Base-by-base conservation (phyloP, 805 yeast species). In the Yarrowia alimentaria region DNA sequence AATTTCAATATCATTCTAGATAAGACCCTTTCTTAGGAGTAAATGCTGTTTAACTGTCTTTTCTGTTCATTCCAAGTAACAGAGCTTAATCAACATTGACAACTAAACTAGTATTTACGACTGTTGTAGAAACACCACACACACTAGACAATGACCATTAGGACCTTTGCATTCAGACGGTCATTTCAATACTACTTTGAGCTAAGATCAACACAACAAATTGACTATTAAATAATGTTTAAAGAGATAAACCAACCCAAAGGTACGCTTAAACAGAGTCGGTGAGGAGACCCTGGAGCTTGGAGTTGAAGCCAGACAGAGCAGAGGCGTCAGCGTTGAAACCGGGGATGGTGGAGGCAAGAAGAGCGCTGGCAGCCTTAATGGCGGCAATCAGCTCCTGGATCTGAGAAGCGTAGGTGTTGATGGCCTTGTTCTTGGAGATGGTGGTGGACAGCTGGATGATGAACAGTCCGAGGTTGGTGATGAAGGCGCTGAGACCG, bases 401-500 rank as follows among this genome's bases (percentile, higher is more conserved):
- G 37, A 43, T 30, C 17, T 43, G 22, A 24, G 14, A 26, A 5
- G 50, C 50, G 11, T 14, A 30, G 30, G 35, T 22, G 37, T 43
- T 30, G 22, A 43, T 37, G 17, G 18, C n/a, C 50, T 43, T 43
- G 50, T 43, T 43, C 37, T 31, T 32, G 13, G 50, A 30, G 37
- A 43, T 43, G 24, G 13, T 9, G 10, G 37, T 43, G 12, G 37
- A 30, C 10, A 43, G 37, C 11, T 12, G 13, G 30, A 43, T n/a
- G 22, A 43, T 22, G 50, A 43, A 43, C 14, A 43, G 50, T 7
- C 50, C 50, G 6, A 43, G 12, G 37, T 43, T 43, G 30, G 50
- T 43, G 30, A 43, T 43, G 37, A 43, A 43, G 22, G 28, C 37
- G 22, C 30, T 43, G 25, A 43, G 50, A 6, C 50, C 50, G 18